phyloP scores from a whole-genome alignment of 495 filamentous ascomycete genomes.

The Aspergillus conjunctus region DNA sequence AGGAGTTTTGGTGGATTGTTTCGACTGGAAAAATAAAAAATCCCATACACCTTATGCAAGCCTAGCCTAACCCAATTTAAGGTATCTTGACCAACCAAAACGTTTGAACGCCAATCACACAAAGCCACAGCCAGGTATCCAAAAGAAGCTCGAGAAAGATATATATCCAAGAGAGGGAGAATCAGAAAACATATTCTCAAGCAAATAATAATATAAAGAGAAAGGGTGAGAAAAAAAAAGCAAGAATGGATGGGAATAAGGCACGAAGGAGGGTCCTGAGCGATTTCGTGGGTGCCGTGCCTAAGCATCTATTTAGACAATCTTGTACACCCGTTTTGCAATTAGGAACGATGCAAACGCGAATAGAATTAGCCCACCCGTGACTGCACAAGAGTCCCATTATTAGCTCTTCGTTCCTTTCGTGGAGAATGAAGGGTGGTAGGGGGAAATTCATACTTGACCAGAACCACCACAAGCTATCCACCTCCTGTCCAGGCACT shows the following conservation, averaged over 20 bases:
- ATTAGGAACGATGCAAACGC: conserved; percentile 75
- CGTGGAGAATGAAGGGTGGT: neutral
- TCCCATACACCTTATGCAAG: conserved; percentile 1
- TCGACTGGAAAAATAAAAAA: no score
- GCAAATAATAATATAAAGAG: neutral
- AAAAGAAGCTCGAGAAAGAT: neutral
- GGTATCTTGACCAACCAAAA: neutral
- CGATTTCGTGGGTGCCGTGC: neutral
- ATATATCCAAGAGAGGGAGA: neutral
- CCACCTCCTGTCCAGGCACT: conserved; percentile 82
- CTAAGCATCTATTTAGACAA: conserved; percentile 51
- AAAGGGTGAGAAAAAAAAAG: conserved; percentile 3
- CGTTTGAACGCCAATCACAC: neutral
- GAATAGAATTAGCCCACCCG: conserved; percentile 73
- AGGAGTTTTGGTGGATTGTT: neutral
- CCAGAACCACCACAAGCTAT: conserved; percentile 66
- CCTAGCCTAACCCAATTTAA: neutral
- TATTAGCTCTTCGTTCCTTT: conserved; percentile 1
- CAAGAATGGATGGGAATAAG: neutral
- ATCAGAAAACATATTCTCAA: neutral
- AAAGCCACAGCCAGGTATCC: no score
- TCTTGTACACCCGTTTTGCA: conserved; percentile 77
- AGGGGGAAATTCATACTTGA: conserved; percentile 45
- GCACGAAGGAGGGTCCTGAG: neutral
- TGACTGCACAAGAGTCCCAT: conserved; percentile 53